These are phyloP conservation scores for Nitzschia sp. DNA, from an alignment of 108 stramenopile genomes.

Conservation along the genomic window DNA sequence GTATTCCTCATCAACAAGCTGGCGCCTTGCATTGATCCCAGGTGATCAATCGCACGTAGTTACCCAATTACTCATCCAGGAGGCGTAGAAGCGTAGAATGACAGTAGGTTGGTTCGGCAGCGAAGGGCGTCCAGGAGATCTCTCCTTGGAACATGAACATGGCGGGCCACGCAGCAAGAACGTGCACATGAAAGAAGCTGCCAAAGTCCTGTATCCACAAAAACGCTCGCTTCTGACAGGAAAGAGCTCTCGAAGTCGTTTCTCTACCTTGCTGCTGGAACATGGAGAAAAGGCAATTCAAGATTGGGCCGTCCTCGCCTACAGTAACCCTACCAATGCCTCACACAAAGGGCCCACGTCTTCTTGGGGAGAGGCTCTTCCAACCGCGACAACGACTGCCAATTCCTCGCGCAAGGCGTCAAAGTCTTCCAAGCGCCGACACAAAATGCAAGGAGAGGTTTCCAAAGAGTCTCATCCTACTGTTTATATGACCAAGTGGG, in stretches of 20 bases:
- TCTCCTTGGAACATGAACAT: neutral
- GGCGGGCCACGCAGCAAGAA: neutral
- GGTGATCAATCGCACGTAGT: too few species aligned
- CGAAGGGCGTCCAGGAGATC: neutral
- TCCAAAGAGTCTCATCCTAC: constrained; percentile 44
- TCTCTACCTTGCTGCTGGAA: constrained; percentile 71
- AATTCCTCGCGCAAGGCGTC: constrained; percentile 1
- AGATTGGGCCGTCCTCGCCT: constrained; percentile 83
- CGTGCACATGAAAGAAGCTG: constrained; percentile 54
- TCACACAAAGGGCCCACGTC: constrained; percentile 2
- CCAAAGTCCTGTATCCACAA: constrained; percentile 57
- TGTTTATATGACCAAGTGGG: constrained; percentile 58
- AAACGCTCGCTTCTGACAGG: constrained; percentile 13
- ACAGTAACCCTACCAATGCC: constrained; percentile 22
- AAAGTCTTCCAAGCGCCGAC: constrained; percentile 19
- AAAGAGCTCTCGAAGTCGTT: constrained; percentile 38
- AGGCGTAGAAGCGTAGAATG: constrained; percentile 12
- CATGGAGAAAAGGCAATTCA: constrained; percentile 78
- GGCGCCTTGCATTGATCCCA: too few species aligned
- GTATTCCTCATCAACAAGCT: too few species aligned
- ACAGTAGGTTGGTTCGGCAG: constrained; percentile 33
- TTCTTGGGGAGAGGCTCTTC: neutral
- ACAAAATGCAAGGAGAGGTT: constrained; percentile 19
- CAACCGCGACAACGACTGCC: neutral
- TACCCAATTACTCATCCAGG: neutral